These are phyloP conservation scores for Astrocystis sublimbata DNA, from an alignment of 495 filamentous ascomycete species.

Conservation along the genomic window DNA sequence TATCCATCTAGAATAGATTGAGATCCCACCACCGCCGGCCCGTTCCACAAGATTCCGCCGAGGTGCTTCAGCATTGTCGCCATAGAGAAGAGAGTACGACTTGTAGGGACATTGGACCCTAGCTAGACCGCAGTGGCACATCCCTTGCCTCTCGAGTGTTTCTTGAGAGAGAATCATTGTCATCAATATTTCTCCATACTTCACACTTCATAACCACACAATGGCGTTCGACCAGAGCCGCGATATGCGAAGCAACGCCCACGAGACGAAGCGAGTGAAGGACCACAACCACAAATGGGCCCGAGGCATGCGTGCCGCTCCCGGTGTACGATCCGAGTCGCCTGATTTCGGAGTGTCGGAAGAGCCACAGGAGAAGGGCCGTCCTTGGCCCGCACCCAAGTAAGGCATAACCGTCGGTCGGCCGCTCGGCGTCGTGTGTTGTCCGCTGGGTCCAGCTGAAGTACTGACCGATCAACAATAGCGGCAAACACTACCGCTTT, in stretches of 20 bases:
- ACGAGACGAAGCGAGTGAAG: slow-evolving; percentile 48
- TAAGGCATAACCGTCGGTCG: slow-evolving; percentile 18
- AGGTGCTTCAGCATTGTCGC: not conserved
- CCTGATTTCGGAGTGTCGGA: slow-evolving; percentile 23
- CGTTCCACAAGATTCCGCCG: not conserved
- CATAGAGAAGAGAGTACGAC: not conserved
- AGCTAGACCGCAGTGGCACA: not conserved
- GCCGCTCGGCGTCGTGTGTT: not conserved
- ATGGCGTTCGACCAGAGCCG: slow-evolving; percentile 39
- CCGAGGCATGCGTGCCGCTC: slow-evolving; percentile 31
- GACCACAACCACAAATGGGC: slow-evolving; percentile 45
- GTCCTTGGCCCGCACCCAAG: slow-evolving; percentile 27
- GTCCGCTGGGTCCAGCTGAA: too few relatives aligned
- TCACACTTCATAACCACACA: not conserved
- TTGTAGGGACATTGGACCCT: not conserved
- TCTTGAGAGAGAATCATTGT: too few relatives aligned
- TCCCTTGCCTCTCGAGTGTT: not conserved
- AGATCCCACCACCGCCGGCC: not conserved
- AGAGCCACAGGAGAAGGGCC: slow-evolving; percentile 34
- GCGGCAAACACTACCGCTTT: slow-evolving; percentile 24
- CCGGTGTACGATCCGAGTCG: slow-evolving; percentile 26
- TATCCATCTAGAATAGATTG: too few relatives aligned
- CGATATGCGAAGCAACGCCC: slow-evolving; percentile 45
- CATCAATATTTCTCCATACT: too few relatives aligned
- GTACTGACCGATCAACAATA: too few relatives aligned